Base-by-base conservation (phyloP, 257 asterid species). In the Lycium barbarum region DNA sequence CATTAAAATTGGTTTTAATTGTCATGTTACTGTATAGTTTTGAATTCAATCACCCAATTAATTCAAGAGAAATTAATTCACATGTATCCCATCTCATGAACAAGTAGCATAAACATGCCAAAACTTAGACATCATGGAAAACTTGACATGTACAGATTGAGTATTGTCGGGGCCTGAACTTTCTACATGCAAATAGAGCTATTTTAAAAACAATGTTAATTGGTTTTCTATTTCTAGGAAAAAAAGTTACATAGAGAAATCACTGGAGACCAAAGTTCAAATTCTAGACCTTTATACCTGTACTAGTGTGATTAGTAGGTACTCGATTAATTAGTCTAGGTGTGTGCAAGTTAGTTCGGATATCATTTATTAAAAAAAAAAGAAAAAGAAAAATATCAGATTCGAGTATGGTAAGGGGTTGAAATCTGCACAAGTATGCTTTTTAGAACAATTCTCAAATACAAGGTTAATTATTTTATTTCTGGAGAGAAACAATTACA, bases 1-100 rank as follows among this genome's bases (percentile, higher is more conserved):
- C 72, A 59, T 47, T n/a, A 80, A 78, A 53, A 18, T 71, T 15
- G 82, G 83, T 79, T 78, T 70, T 47, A 80, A 86, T 76, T 43
- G 22, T 22, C 47, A 15, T 62, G 79, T 20, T 17, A 33, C 3
- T n/a, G 67, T 82, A 15, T 84, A 54, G 87, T 79, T 84, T 35
- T 47, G 68, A 76, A 26, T 78, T 78, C 65, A 74, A 74, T 49
- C 62, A 49, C 22, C 43, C 4, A 36, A 47, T 22, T 74, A 20
- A 14, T 7, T 51, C 59, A n/a, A 11, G 35, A 45, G 12, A n/a
- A 72, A 11, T 73, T 12, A 47, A 12, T 73, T 20, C 59, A 73
- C 3, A 13, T 49, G 38, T 13, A 22, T 13, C 62, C 47, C 14
- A 78, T 22, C 40, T 8, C 63, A 53, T 76, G 33, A 35, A 26